phyloP scores from a whole-genome alignment of 805 yeast genomes.

The Candida ficus region DNA sequence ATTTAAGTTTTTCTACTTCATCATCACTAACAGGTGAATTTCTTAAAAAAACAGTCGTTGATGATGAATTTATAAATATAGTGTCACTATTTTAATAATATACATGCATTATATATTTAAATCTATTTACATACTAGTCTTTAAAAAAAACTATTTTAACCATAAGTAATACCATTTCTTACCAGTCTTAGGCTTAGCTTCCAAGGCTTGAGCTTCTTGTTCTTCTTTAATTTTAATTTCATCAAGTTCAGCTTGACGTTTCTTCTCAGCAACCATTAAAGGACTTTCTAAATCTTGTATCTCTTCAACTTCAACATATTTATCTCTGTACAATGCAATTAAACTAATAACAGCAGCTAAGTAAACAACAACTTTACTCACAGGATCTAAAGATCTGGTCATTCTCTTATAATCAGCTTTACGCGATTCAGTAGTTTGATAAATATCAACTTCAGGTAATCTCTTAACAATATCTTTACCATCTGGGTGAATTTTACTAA shows the following conservation, averaged over 20 bases:
- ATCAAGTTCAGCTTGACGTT: constrained; percentile 18
- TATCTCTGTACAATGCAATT: constrained; percentile 53
- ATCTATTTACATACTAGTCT: not conserved
- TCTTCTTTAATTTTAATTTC: constrained; percentile 12
- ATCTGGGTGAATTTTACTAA: constrained; percentile 14
- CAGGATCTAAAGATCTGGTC: constrained; percentile 48
- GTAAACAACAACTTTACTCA: constrained; percentile 49
- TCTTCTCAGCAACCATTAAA: constrained; percentile 34
- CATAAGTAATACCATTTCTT: constrained; percentile 26
- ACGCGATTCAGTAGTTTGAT: constrained; percentile 40
- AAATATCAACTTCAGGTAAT: constrained; percentile 34
- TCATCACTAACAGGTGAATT: not conserved
- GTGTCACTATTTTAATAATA: not conserved
- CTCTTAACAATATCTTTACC: constrained; percentile 22
- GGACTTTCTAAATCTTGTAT: constrained; percentile 31
- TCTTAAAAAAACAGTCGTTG: no score
- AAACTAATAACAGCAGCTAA: constrained; percentile 41
- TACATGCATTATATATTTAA: not conserved
- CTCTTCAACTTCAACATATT: constrained; percentile 38
- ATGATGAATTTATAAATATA: not conserved
- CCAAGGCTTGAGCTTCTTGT: constrained; percentile 1
- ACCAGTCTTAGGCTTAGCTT: not conserved
- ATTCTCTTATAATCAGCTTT: constrained; percentile 39
- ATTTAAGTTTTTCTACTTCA: not conserved
- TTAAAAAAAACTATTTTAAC: constrained; percentile 14